A percentile compares a stretch with the other conserved stretches of the same genome.
Evolutionary conservation across 768 basidiomycete species (phyloP).

Genomic region (Tricholoma sp.): DNA sequence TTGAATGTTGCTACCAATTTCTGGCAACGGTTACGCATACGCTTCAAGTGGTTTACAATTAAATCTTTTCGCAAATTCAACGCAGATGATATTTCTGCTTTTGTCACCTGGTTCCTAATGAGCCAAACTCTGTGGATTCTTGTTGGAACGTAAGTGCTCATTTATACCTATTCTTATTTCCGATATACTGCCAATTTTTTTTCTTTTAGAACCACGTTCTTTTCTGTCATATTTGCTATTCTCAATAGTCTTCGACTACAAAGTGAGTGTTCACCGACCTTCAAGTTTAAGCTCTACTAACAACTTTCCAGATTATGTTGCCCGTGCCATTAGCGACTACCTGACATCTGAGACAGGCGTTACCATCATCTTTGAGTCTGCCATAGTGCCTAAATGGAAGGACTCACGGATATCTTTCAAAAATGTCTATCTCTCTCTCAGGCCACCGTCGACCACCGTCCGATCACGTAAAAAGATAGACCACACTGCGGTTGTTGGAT

Average conservation of each 20-base stretch:
- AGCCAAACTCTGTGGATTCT: slow-evolving; percentile 96
- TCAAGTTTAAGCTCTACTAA: slow-evolving; percentile 1
- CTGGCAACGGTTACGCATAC: slow-evolving; percentile 82
- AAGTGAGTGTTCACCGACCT: slow-evolving; percentile 38
- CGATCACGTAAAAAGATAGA: slow-evolving; percentile 23
- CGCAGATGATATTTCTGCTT: slow-evolving; percentile 94
- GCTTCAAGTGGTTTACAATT: slow-evolving; percentile 98
- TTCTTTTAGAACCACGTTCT: slow-evolving; percentile 80
- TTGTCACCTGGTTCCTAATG: slow-evolving; percentile 93
- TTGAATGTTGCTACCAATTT: slow-evolving; percentile 83
- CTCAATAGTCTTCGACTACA: slow-evolving; percentile 84
- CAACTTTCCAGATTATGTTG: slow-evolving; percentile 63
- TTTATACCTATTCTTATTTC: background rate
- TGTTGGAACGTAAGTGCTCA: slow-evolving; percentile 74
- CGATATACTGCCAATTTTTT: background rate
- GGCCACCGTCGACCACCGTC: slow-evolving; percentile 36
- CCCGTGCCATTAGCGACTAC: slow-evolving; percentile 86
- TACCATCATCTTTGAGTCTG: slow-evolving; percentile 93
- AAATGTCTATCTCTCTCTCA: slow-evolving; percentile 90
- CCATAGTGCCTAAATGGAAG: slow-evolving; percentile 97
- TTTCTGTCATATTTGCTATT: slow-evolving; percentile 87
- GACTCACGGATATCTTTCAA: slow-evolving; percentile 95
- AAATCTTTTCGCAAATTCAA: slow-evolving; percentile 93
- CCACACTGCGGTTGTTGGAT: slow-evolving; percentile 59
- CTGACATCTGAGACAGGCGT: slow-evolving; percentile 91